Conservation (phyloP, 257 asterid genomes). For the Lycium barbarum region DNA sequence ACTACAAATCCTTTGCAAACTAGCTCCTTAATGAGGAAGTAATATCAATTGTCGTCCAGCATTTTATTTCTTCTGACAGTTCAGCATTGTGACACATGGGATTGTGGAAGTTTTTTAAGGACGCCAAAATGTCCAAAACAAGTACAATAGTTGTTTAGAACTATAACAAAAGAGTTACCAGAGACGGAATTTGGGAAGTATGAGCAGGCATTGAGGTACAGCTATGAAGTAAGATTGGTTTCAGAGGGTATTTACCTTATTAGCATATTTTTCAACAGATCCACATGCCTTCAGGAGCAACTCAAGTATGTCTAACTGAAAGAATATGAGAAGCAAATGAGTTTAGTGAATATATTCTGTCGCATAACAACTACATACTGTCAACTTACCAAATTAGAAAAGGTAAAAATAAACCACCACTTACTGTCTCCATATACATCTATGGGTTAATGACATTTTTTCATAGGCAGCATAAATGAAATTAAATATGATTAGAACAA, state of each 20-base stretch:
- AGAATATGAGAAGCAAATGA: conserved; percentile 32
- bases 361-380: neutral
- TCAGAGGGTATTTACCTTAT: conserved; percentile 56
- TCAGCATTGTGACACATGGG: neutral
- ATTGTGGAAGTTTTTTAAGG: neutral
- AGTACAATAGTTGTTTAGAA: neutral
- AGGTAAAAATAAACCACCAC: neutral
- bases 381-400: neutral
- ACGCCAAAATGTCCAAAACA: neutral
- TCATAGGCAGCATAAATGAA: neutral
- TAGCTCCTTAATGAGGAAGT: neutral
- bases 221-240: neutral
- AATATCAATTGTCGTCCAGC: neutral
- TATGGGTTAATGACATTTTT: conserved; percentile 7
- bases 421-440: neutral
- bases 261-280: conserved; percentile 51
- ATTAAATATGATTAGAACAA: neutral
- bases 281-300: conserved; percentile 84
- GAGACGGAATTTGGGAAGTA: neutral
- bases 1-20: neutral
- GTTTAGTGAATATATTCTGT: neutral
- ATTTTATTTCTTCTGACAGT: neutral
- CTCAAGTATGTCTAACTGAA: conserved; percentile 82
- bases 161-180: neutral
- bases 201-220: neutral